Base-by-base conservation (phyloP, 768 basidiomycete genomes). In the Galerina sulciceps region DNA sequence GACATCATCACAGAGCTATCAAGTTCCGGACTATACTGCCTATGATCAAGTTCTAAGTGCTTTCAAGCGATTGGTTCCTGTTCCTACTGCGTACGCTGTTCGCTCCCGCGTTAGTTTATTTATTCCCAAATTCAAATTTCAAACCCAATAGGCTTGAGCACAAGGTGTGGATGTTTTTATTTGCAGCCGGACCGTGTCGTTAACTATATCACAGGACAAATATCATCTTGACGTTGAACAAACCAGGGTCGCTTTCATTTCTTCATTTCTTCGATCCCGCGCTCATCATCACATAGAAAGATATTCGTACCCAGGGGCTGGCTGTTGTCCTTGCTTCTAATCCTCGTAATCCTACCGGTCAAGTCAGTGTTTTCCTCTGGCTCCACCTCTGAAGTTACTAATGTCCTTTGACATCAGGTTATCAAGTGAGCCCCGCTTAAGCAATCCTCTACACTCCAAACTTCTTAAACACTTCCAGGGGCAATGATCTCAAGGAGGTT, bases 281-380 rank as follows among this genome's bases (percentile, higher is more conserved):
- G 10, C 31, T 8, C 20, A 14, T 13, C 38, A 15, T 42, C 51
- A 8, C 34, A 54, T 58, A 90, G 85, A 88, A 80, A 77, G 93
- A 96, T 64, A 93, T 96, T 55, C 81, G 77, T 41, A 90, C 82
- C 1, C 93, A 95, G 74, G 93, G 94, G 13, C 78, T 96, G 17
- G 85, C 89, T 10, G 93, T 96, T 49, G 83, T 96, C 56, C 78
- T 96, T 43, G 91, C 93, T 0, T 94, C 92, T 20, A 98, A 97
- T 75, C 96, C 96, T n/a, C 87, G 95, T 53, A 98, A 97, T 70
- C 95, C 96, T 3, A 97, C 96, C 1, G 94, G 96, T n/a, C 95
- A 96, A 71, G 86, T 89, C 53, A 83, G 64, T 58, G 20, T 35
- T 53, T 14, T 9, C n/a, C 15, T 45, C 18, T 44, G 3, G 23